A percentile compares a stretch with the other conserved stretches of the same genome.
phyloP scores from a whole-genome alignment of 345 rosid species.

The Eucalyptus curtisii region DNA sequence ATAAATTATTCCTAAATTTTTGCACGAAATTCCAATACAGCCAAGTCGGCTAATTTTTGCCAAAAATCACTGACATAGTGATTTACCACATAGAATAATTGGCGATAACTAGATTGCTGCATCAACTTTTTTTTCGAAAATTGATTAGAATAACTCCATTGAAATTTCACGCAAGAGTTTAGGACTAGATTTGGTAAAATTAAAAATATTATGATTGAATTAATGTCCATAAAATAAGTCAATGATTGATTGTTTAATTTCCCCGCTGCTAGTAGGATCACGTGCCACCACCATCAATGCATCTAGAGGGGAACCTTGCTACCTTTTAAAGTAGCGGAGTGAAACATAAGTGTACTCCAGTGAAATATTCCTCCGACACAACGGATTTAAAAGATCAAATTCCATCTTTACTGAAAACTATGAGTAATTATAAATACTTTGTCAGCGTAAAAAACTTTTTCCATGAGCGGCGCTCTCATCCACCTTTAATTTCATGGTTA shows the following conservation, averaged over 20 bases:
- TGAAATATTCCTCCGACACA: background rate
- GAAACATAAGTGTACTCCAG: background rate
- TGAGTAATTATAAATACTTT: background rate
- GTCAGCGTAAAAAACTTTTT: background rate
- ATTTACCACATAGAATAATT: background rate
- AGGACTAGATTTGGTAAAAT: background rate
- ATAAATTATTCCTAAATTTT: background rate
- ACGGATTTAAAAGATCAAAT: background rate
- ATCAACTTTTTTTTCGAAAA: background rate
- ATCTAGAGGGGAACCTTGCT: background rate
- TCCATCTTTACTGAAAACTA: background rate
- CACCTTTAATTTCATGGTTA: background rate
- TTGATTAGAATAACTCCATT: background rate
- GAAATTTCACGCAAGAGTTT: background rate
- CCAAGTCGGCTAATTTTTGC: background rate
- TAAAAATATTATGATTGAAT: background rate
- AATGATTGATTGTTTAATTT: background rate
- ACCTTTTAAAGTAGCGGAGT: background rate
- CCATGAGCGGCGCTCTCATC: background rate
- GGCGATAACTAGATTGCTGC: background rate
- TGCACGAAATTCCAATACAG: accelerated
- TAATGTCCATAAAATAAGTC: background rate
- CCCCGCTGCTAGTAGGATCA: background rate
- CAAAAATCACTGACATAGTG: accelerated
- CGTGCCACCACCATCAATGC: background rate